phyloP scores from a whole-genome alignment of 495 filamentous ascomycete genomes.

The Lepidopterella palustris region DNA sequence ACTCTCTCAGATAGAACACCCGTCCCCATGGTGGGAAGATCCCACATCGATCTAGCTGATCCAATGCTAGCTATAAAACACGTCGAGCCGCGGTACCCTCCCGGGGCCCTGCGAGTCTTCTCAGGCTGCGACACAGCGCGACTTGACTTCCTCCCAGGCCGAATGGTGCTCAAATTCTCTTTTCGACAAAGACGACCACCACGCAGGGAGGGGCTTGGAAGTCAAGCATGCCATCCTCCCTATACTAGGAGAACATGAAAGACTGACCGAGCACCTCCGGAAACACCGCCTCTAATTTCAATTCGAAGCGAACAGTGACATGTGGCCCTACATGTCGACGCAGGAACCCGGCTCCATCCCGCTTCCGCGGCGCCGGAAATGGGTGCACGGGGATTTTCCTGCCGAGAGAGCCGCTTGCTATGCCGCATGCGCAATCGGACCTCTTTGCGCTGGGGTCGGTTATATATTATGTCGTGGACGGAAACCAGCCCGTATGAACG shows the following conservation, averaged over 20 bases:
- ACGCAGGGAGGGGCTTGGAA: slow-evolving; percentile 3
- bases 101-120: slow-evolving; percentile 4
- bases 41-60: slow-evolving; percentile 5
- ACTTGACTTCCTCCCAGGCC: slow-evolving; percentile 4
- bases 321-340: slow-evolving; percentile 4
- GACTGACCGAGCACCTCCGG: slow-evolving; percentile 5
- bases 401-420: slow-evolving; percentile 1
- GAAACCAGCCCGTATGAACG: slow-evolving; percentile 4
- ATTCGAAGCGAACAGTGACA: slow-evolving; percentile 5
- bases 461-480: slow-evolving; percentile 12
- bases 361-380: not conserved
- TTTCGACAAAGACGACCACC: slow-evolving; percentile 6
- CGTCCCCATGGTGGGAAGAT: slow-evolving; percentile 8
- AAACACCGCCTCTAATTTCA: slow-evolving; percentile 5
- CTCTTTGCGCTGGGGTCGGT: slow-evolving; percentile 13
- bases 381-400: slow-evolving; percentile 9
- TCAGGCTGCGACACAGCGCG: slow-evolving; percentile 9
- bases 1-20: slow-evolving; percentile 10
- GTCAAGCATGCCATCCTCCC: slow-evolving; percentile 9
- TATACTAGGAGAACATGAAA: slow-evolving; percentile 3
- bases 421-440: slow-evolving; percentile 2
- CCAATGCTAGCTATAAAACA: slow-evolving; percentile 2
- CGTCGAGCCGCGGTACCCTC: slow-evolving; percentile 11
- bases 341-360: not conserved
- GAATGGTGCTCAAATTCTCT: slow-evolving; percentile 13